Evolutionary conservation across 768 basidiomycete genomes (phyloP), one percentile per base, ranked within the genome.

Genomic region (Fomitopsis serialis): DNA sequence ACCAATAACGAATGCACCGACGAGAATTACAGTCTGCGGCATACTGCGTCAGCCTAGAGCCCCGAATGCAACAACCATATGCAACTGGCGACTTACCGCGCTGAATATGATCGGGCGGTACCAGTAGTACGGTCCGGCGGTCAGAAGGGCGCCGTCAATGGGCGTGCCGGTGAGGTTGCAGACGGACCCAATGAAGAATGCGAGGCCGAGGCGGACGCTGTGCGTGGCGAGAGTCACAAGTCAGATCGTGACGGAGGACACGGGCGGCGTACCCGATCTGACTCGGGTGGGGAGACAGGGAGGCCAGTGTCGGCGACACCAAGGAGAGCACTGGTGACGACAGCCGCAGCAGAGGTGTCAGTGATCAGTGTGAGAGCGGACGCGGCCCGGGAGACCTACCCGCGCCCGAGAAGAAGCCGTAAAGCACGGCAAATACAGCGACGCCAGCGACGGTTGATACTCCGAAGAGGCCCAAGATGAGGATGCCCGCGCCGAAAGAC

Each of bases 401-500:
- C 40, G 73, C 73, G 15, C 76, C 75, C 8, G 78, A 72, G 51
- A 74, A 73, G 43, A 78, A 61, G 9, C 78, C 78, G 52, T 79
- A 80, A 37, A 80, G 62, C 23, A 77, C 62, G 19, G 72, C 66
- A 24, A 78, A 70, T 25, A 66, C 66, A 44, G 74, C 65, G 21
- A 77, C 63, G n/a, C 69, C 68, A 5, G 62, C 68, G 9, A 65
- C 54, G 40, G 61, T 69, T 52, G 69, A 66, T 36, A 73, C 53
- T 2, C 62, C 70, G 21, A 71, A 62, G 61, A 76, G 66, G 2
- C 63, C 63, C 45, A 73, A 78, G 37, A 78, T 69, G 56, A 72
- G 68, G 15, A 65, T 62, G 19, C 69, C 73, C 43, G 71, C 63
- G 36, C 67, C 48, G 5, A 72, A 53, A 21, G 69, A 71, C 35